A percentile compares a stretch with the other conserved stretches of the same genome.
These are phyloP conservation scores for Gnaphalium uliginosum DNA, from an alignment of 129 eudicot genomes.

Conservation along the genomic window DNA sequence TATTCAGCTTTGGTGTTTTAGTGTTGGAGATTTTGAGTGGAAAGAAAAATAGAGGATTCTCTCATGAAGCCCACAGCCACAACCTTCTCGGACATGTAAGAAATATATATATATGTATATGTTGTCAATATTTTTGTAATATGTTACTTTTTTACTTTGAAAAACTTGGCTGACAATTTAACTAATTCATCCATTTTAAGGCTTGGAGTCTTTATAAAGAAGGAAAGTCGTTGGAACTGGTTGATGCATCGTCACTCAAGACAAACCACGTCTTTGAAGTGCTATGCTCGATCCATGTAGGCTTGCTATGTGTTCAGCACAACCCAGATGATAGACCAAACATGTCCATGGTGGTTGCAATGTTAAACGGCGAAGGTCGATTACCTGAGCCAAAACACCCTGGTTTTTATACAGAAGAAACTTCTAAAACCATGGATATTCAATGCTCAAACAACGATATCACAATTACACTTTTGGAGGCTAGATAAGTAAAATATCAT, in stretches of 20 bases:
- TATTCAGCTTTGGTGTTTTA: conserved; percentile 34
- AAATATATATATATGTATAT: neutral
- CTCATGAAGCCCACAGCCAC: conserved; percentile 21
- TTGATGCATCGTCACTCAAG: conserved; percentile 4
- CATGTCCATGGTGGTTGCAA: conserved; percentile 28
- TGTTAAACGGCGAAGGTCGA: conserved; percentile 21
- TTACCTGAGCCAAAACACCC: conserved; percentile 33
- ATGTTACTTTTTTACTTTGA: neutral
- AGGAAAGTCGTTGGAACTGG: conserved; percentile 28
- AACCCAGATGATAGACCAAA: conserved; percentile 34
- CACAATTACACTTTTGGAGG: conserved; percentile 20
- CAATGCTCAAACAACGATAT: conserved; percentile 16
- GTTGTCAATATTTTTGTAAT: neutral
- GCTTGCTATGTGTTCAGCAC: conserved; percentile 41
- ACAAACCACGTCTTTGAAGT: conserved; percentile 13
- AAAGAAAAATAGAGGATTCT: conserved; percentile 34
- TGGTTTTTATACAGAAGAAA: conserved; percentile 30
- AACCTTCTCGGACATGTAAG: conserved; percentile 41
- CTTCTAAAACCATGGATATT: neutral
- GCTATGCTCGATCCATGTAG: conserved; percentile 27
- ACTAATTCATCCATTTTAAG: neutral
- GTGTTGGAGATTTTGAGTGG: conserved; percentile 29
- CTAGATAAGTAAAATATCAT: neutral
- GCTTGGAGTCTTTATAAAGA: conserved; percentile 40
- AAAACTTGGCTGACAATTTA: neutral